Evolutionary conservation across 2,329 filamentous ascomycete genomes (phyloP).

Genomic region (Paracoccidioides brasiliensis): DNA sequence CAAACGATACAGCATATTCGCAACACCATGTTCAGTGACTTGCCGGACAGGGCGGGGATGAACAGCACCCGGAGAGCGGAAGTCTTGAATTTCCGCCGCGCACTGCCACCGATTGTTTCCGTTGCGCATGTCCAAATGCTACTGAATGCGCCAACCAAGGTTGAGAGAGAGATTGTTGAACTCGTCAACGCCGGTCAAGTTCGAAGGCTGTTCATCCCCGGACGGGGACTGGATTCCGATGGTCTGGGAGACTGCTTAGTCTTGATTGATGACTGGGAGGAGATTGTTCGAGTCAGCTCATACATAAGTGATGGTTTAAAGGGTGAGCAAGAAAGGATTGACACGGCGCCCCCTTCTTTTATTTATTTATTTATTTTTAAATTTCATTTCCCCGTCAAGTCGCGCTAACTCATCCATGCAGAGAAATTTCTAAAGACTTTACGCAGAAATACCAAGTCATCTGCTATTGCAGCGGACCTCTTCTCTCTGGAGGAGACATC

Average conservation of each 20-base stretch:
- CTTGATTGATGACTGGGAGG: constrained; percentile 40
- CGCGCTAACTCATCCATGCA: constrained; percentile 32
- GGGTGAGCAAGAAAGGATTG: constrained; percentile 15
- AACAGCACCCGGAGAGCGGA: constrained; percentile 48
- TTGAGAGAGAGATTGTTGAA: constrained; percentile 46
- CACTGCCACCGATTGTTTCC: constrained; percentile 45
- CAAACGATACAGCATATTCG: constrained; percentile 43
- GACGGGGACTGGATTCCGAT: constrained; percentile 42
- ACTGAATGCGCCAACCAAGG: constrained; percentile 41
- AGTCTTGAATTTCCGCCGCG: constrained; percentile 43
- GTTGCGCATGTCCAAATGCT: constrained; percentile 49
- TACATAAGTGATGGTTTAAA: constrained; percentile 24
- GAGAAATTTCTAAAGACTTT: constrained; percentile 41
- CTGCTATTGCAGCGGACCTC: constrained; percentile 32
- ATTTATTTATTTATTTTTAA: constrained; percentile 28
- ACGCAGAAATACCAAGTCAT: constrained; percentile 32
- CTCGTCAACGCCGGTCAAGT: constrained; percentile 39
- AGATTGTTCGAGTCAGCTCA: constrained; percentile 24
- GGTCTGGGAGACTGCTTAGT: constrained; percentile 48
- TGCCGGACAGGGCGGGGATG: constrained; percentile 48
- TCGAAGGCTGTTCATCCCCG: constrained; percentile 43
- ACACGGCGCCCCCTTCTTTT: background rate
- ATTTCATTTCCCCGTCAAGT: constrained; percentile 17
- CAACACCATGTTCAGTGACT: constrained; percentile 40
- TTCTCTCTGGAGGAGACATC: constrained; percentile 38